Conservation (phyloP, 192 early-diverging fungal species). For the Coemansia sp. region DNA sequence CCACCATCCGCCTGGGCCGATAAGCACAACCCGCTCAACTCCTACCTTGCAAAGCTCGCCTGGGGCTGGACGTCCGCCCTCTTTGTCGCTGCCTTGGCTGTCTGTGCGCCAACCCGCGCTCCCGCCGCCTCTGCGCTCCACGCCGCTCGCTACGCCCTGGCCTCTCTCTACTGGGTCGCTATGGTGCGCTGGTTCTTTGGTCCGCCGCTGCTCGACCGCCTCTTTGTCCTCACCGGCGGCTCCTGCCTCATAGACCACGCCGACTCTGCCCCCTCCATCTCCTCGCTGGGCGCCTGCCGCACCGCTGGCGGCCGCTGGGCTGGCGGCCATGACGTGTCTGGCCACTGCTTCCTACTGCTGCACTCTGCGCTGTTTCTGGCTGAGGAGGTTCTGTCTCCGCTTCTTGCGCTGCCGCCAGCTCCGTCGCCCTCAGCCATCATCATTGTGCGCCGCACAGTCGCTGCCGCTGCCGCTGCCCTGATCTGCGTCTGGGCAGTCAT, state of each 20-base stretch:
- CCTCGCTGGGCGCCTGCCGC: slow-evolving; percentile 47
- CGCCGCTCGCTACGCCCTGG: slow-evolving; percentile 57
- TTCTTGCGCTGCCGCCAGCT: slow-evolving; percentile 28
- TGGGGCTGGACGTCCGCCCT: slow-evolving; percentile 86
- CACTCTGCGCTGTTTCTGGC: slow-evolving; percentile 72
- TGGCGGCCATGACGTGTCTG: slow-evolving; percentile 83
- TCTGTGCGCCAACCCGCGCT: slow-evolving; percentile 25
- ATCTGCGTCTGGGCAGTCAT: slow-evolving; percentile 71
- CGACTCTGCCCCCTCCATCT: background rate
- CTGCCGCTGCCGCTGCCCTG: slow-evolving; percentile 46
- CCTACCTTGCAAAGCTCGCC: slow-evolving; percentile 75
- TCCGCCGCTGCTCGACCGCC: slow-evolving; percentile 74
- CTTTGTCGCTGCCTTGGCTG: slow-evolving; percentile 54
- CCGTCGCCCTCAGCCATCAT: slow-evolving; percentile 33
- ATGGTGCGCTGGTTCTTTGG: slow-evolving; percentile 87
- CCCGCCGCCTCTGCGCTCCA: slow-evolving; percentile 8
- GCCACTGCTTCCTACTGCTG: slow-evolving; percentile 82
- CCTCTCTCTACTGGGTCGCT: slow-evolving; percentile 81
- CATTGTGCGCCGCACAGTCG: slow-evolving; percentile 28
- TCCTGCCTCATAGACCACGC: slow-evolving; percentile 31
- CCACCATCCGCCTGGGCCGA: slow-evolving; percentile 54
- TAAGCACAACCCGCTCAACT: slow-evolving; percentile 78
- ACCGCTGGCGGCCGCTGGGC: slow-evolving; percentile 66
- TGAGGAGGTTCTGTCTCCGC: slow-evolving; percentile 61
- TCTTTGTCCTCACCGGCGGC: slow-evolving; percentile 74